Base-by-base conservation (phyloP, 352 stramenopile genomes). In the Elongisporangium anandrum region DNA sequence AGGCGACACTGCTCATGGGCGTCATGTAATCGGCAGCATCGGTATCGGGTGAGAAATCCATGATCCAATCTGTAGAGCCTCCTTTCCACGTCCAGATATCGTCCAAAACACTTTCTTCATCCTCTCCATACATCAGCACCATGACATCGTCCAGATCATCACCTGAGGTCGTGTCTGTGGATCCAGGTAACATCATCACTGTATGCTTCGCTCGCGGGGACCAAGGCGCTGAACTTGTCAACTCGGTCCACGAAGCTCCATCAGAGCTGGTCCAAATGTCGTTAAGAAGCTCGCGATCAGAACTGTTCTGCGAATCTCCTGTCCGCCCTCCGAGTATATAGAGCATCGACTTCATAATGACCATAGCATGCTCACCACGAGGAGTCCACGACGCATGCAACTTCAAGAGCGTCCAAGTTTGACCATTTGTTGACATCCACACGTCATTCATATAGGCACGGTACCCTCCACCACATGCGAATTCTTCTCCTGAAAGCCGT, bases 51-150 rank as follows among this genome's bases (percentile, higher is more conserved):
- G 64, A 68, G 54, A 77, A 92, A 56, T 92, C 82, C 19, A 71
- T 67, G 22, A 84, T 53, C 80, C 77, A 88, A 23, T 52, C 56
- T 0, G 50, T 29, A 12, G 56, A 24, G 4, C 54, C 56, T 23
- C 72, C 71, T 26, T 74, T 78, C 77, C 80, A 88, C 4, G 77
- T 73, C 82, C 82, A 92, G 17, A 89, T 79, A 54, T 92, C 82
- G 10, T 72, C 71, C 1, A 90, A 57, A 6, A 76, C 71, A 21
- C 69, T 66, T 26, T 92, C 80, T 45, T 74, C 78, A 56, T 87
- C 71, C 55, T 90, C 80, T 4, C 82, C 82, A 61, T 80, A 84
- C 54, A 90, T 65, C 2, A 89, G 41, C 19, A 92, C 58, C 17
- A 92, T 56, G 53, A 87, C 72, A 39, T 83, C 75, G 34, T 77